Base-by-base conservation (phyloP, 116 monocot genomes). In the Iris pallida region DNA sequence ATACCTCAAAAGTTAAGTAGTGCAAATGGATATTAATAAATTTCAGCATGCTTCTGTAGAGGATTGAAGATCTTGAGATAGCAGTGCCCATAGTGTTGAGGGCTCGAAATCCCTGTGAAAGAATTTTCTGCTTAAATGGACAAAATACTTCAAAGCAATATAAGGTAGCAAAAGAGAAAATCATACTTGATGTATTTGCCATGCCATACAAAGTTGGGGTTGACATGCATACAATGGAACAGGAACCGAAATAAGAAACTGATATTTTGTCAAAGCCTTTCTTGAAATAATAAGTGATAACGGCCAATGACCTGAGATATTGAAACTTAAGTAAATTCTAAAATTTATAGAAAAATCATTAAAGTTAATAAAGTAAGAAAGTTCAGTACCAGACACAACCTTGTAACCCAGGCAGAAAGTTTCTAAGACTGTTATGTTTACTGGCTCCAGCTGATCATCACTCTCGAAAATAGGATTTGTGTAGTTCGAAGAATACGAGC, bases 131-230 rank as follows among this genome's bases (percentile, higher is more conserved):
- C 20, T 72, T 47, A 65, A 59, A 75, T 8, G 17, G 53, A 45
- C 16, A 45, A 52, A 61, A 73, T 45, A 12, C 59, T 47, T 40
- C 59, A 73, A 42, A 51, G 17, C 67, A 68, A 45, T 5, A 7
- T n/a, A n/a, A 9, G 16, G 46, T 54, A 59, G 17, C 67, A 45
- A 63, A 17, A 16, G 40, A 56, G 70, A 3, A 6, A 44, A 55
- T 67, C 82, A 66, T 86, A 93, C 98, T 83, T 98, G 92, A 80
- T 98, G 98, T 56, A 84, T 69, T 88, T 98, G 98, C 98, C 98
- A 98, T 47, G 98, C 98, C 76, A 79, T 61, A 73, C 93, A 98
- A 53, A 98, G 90, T 57, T 98, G 93, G 47, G 93, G 53, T 75
- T 85, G 42, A 93, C 93, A 68, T 98, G 93, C 75, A 86, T 98